Base-by-base conservation (phyloP, 1,284 basidiomycete species). In the Apiotrichum gamsii region DNA sequence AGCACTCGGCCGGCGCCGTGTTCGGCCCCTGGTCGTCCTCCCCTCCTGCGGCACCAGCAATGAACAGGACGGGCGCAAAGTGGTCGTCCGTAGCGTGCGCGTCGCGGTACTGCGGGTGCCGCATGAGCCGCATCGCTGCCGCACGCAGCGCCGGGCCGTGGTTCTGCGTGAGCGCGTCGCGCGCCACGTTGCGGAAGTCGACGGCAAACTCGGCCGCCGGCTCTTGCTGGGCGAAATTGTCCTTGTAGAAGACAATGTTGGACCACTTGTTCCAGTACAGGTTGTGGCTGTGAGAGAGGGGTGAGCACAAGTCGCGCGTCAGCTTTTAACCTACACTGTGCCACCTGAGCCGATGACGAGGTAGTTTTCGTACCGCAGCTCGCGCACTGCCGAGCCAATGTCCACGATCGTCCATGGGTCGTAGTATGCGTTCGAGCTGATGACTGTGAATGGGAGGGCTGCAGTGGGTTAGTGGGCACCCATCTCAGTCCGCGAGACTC, bases 1-100 rank as follows among this genome's bases (percentile, higher is more conserved):
- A 64, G 43, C 56, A 58, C 43, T 64, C 62, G n/a, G 61, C 62
- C 14, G 47, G 50, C 15, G 51, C 54, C 21, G 43, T 51, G 47
- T 64, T 64, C 37, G 47, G 54, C n/a, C 56, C 57, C 25, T 43
- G 32, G 43, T 64, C 62, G n/a, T 56, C 45, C 10, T 33, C 6
- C 11, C 47, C 45, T 0, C 62, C 62, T 13, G 61, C 60, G 8
- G 62, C 62, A 11, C 60, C 62, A 1, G 58, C 62, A 8, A 47
- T 47, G 35, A 62, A 62, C 10, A 62, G 42, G 10, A 52, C 45
- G 2, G 58, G 50, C 32, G 51, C 51, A 30, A 51, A 64, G 39
- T 64, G 61, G 32, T 64, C 61, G 28, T 64, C 61, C 2, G 58
- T 64, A 14, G 53, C 61, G 30, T 64, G 61, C 18, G 61, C 61